Percentiles rank a stretch among this genome's conserved stretches.
phyloP scores from a whole-genome alignment of 108 stramenopile species.

The Cyclotella kingstonii region DNA sequence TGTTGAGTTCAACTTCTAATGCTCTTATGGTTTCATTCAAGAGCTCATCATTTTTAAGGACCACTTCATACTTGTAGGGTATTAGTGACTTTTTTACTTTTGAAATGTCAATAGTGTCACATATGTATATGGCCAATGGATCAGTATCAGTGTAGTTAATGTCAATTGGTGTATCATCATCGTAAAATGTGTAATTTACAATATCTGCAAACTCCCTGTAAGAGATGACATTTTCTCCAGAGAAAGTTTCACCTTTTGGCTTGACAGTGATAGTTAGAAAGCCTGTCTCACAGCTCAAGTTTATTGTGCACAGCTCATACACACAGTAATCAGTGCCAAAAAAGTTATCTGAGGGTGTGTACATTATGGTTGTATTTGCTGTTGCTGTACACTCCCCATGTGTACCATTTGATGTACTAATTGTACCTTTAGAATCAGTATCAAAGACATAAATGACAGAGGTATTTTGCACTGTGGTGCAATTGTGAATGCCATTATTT shows the following conservation, averaged over 20 bases:
- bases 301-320: conserved; percentile 1
- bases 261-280: conserved; percentile 7
- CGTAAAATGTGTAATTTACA: neutral
- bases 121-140: conserved; percentile 10
- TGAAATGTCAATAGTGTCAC: neutral
- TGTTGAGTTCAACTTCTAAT: conserved; percentile 10
- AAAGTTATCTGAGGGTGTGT: conserved; percentile 2
- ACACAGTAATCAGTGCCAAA: conserved; percentile 9
- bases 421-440: neutral
- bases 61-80: conserved; percentile 8
- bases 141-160: neutral
- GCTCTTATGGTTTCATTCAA: neutral
- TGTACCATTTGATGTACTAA: neutral
- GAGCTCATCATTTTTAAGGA: neutral
- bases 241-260: too few species aligned
- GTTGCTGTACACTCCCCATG: neutral
- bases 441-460: conserved; percentile 9
- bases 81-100: neutral
- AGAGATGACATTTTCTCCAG: neutral
- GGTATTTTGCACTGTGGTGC: conserved; percentile 2
- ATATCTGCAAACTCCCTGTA: too few species aligned
- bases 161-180: neutral
- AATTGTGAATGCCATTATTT: neutral
- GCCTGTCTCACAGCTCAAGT: neutral
- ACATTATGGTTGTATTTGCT: conserved; percentile 4